These are phyloP conservation scores for Starmerella vaccinii DNA, from an alignment of 805 yeast species.

Conservation along the genomic window DNA sequence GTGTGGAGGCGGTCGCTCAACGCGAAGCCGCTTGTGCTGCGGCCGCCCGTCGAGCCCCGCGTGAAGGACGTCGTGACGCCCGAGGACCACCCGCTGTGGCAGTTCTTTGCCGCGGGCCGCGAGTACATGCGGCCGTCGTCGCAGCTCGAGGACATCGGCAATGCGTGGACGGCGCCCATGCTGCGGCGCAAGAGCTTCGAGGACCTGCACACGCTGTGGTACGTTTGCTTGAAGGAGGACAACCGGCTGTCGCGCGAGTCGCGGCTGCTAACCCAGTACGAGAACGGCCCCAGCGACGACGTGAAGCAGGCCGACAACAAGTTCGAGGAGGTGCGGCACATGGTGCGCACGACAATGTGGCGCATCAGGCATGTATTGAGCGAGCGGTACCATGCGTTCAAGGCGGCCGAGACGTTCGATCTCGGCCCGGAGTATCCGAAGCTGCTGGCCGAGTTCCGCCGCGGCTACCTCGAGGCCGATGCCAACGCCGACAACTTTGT, in stretches of 20 bases:
- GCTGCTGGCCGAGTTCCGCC: constrained; percentile 49
- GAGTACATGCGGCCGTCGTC: constrained; percentile 49
- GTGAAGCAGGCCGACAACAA: constrained; percentile 20
- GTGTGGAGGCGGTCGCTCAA: constrained; percentile 19
- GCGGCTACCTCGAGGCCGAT: constrained; percentile 46
- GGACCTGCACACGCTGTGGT: constrained; percentile 89
- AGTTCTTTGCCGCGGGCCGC: constrained; percentile 58
- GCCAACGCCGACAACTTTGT: constrained; percentile 47
- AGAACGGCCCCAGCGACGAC: constrained; percentile 23
- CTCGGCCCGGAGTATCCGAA: constrained; percentile 34
- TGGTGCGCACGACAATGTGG: constrained; percentile 55
- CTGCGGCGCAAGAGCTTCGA: constrained; percentile 84
- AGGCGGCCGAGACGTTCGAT: constrained; percentile 42
- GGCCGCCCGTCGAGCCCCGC: constrained; percentile 80
- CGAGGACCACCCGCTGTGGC: constrained; percentile 92
- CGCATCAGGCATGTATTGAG: constrained; percentile 76
- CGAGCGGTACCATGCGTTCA: constrained; percentile 69
- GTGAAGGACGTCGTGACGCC: constrained; percentile 58
- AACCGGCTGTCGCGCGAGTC: constrained; percentile 69
- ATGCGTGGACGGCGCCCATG: constrained; percentile 83
- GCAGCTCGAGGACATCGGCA: constrained; percentile 38
- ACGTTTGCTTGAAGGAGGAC: constrained; percentile 69
- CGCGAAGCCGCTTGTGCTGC: constrained; percentile 45
- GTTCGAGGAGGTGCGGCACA: constrained; percentile 33
- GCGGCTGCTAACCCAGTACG: constrained; percentile 41